Evolutionary conservation across 352 stramenopile species (phyloP).

Genomic region (Globisporangium ultimum): DNA sequence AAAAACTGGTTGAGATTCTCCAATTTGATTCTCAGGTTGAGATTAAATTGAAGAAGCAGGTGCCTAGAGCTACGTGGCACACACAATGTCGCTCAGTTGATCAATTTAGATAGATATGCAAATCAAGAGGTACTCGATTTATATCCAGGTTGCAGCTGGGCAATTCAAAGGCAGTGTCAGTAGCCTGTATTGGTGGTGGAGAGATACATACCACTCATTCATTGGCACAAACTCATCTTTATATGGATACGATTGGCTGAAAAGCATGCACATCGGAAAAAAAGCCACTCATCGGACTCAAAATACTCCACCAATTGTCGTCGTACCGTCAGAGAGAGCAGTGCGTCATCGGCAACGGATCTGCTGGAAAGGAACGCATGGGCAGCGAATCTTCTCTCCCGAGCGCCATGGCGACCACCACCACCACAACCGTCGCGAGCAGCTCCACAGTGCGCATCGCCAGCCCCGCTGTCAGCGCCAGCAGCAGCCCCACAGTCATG

Average conservation of each 20-base stretch:
- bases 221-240: background rate
- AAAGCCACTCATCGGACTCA: slow-evolving; percentile 1
- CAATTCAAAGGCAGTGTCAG: background rate
- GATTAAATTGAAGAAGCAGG: too few species aligned
- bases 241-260: background rate
- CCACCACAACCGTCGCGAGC: background rate
- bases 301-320: slow-evolving; percentile 7
- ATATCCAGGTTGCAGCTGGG: background rate
- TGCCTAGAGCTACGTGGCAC: background rate
- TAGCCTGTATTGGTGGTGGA: background rate
- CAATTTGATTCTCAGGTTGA: too few species aligned
- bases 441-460: background rate
- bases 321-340: background rate
- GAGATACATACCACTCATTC: background rate
- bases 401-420: slow-evolving; percentile 2
- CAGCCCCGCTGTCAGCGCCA: background rate
- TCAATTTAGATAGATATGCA: background rate
- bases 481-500: background rate
- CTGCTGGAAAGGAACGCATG: background rate
- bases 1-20: background rate
- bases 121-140: background rate
- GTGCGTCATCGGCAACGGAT: slow-evolving; percentile 11
- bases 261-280: slow-evolving; percentile 10
- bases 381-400: slow-evolving; percentile 16
- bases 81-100: background rate